Conservation (phyloP, 139 green algal genomes). For the Closterium sp. region DNA sequence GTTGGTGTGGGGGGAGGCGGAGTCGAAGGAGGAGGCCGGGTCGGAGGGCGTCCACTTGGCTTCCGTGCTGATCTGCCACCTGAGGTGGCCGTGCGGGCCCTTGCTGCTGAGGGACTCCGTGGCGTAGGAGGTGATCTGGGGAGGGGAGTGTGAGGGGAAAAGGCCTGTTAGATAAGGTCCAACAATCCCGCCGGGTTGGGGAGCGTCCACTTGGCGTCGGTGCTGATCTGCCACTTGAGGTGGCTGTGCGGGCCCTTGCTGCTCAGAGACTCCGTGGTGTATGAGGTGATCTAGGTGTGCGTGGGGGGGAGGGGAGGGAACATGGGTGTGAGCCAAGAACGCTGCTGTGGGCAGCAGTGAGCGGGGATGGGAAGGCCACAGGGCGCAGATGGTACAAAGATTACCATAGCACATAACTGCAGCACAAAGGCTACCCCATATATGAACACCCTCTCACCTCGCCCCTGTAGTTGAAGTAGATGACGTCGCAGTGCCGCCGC, state of each 20-base stretch:
- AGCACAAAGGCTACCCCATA: too few relatives aligned
- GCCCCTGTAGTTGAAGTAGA: constrained; percentile 77
- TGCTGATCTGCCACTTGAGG: constrained; percentile 6
- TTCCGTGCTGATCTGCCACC: constrained; percentile 21
- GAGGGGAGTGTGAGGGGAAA: background rate
- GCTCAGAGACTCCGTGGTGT: too few relatives aligned
- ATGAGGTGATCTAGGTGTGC: too few relatives aligned
- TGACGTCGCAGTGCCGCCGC: constrained; percentile 19
- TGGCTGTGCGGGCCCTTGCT: too few relatives aligned
- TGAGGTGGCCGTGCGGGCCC: background rate
- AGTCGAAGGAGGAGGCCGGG: background rate
- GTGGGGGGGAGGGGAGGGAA: too few relatives aligned
- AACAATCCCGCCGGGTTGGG: too few relatives aligned
- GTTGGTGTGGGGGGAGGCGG: background rate
- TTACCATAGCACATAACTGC: too few relatives aligned
- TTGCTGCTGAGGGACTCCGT: background rate
- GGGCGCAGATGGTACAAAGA: too few relatives aligned
- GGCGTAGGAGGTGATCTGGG: constrained; percentile 36
- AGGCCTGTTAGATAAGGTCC: background rate
- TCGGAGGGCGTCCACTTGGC: background rate
- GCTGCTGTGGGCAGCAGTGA: too few relatives aligned
- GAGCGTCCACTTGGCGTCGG: constrained; percentile 2
- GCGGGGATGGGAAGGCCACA: too few relatives aligned
- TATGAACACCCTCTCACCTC: constrained; percentile 55
- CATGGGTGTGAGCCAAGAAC: too few relatives aligned